Conservation (phyloP, 768 basidiomycete species). For the Fomitopsis pulvina region DNA sequence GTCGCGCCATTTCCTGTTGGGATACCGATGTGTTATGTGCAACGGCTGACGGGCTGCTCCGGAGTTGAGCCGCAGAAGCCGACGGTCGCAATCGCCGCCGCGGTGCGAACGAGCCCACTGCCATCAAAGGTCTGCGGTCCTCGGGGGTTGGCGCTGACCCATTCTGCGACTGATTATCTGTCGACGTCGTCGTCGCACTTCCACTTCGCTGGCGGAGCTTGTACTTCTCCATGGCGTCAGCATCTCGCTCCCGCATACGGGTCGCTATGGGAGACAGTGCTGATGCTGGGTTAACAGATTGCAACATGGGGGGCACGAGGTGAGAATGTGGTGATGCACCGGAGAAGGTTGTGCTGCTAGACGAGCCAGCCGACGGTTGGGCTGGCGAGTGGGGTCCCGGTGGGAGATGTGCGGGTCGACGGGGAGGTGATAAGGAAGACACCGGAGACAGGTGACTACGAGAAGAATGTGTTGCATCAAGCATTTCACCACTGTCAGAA, state of each 20-base stretch:
- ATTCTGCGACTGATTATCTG: slow-evolving; percentile 62
- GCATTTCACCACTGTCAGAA: slow-evolving; percentile 66
- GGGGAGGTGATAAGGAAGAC: slow-evolving; percentile 26
- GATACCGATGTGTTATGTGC: slow-evolving; percentile 21
- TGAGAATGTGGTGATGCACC: slow-evolving; percentile 34
- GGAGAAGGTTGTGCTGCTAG: slow-evolving; percentile 33
- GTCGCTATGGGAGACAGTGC: slow-evolving; percentile 72
- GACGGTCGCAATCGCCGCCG: slow-evolving; percentile 61
- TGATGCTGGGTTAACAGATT: slow-evolving; percentile 31
- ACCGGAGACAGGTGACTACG: slow-evolving; percentile 41
- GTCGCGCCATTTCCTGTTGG: slow-evolving; percentile 38
- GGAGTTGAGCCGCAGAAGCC: slow-evolving; percentile 70
- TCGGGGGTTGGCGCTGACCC: slow-evolving; percentile 47
- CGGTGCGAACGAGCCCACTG: slow-evolving; percentile 50
- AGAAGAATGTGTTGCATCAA: slow-evolving; percentile 34
- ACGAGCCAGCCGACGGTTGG: slow-evolving; percentile 37
- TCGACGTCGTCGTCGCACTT: slow-evolving; percentile 66
- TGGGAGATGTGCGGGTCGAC: slow-evolving; percentile 23
- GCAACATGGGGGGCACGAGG: slow-evolving; percentile 23
- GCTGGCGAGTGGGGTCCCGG: slow-evolving; percentile 58
- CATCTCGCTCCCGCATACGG: slow-evolving; percentile 78
- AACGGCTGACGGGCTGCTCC: slow-evolving; percentile 34
- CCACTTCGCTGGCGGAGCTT: slow-evolving; percentile 77
- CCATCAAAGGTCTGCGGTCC: slow-evolving; percentile 29
- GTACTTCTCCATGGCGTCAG: slow-evolving; percentile 85